Conservation (phyloP, 371 early-diverging fungal species). For the Zychaea mexicana region DNA sequence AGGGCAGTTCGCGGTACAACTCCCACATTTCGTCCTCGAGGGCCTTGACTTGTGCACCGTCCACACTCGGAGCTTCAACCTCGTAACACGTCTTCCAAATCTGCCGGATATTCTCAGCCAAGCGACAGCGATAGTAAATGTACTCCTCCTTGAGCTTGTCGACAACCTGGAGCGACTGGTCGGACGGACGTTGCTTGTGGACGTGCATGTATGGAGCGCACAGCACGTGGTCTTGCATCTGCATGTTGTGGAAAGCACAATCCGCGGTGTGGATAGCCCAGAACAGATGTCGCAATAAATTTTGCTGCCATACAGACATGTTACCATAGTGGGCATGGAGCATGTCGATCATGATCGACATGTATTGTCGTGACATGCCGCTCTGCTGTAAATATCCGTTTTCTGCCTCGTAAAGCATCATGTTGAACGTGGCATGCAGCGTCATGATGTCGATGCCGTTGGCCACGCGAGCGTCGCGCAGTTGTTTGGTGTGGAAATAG, state of each 20-base stretch:
- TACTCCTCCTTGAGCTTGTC: conserved; percentile 30
- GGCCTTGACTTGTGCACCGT: conserved; percentile 22
- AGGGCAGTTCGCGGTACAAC: conserved; percentile 21
- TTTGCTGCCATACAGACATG: conserved; percentile 32
- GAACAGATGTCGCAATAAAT: conserved; percentile 23
- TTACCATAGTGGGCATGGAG: conserved; percentile 22
- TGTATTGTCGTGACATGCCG: conserved; percentile 20
- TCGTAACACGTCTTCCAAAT: conserved; percentile 22
- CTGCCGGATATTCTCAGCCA: conserved; percentile 19
- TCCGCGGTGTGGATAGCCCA: conserved; percentile 30
- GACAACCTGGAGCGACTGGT: conserved; percentile 18
- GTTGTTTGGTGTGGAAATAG: conserved; percentile 19
- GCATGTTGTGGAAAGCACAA: conserved; percentile 19
- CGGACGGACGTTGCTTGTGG: conserved; percentile 28
- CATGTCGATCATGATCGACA: conserved; percentile 27
- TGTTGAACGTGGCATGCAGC: conserved; percentile 24
- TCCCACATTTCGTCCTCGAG: conserved; percentile 24
- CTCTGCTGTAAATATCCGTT: conserved; percentile 23
- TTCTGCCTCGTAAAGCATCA: conserved; percentile 28
- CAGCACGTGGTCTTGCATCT: conserved; percentile 22
- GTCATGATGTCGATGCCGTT: conserved; percentile 22
- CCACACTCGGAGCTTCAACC: conserved; percentile 8
- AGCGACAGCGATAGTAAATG: conserved; percentile 25
- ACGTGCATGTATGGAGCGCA: conserved; percentile 24
- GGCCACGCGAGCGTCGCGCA: conserved; percentile 15